Evolutionary conservation across 1,284 basidiomycete species (phyloP).

Genomic region (Fomitopsis schrenkii): DNA sequence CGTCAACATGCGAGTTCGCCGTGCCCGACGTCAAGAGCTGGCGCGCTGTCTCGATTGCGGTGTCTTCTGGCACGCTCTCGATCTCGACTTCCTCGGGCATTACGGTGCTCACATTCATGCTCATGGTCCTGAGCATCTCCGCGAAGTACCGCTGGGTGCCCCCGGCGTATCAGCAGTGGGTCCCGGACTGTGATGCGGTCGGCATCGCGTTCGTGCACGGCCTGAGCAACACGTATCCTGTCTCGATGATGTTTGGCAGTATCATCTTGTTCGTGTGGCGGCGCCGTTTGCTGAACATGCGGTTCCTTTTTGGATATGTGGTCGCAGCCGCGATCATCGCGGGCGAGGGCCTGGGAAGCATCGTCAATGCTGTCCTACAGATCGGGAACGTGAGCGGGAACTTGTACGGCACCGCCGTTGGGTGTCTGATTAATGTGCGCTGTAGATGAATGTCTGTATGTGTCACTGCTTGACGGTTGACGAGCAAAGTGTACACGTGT

Average conservation of each 20-base stretch:
- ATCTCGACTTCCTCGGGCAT: constrained; percentile 55
- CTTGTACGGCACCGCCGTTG: constrained; percentile 14
- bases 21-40: constrained; percentile 59
- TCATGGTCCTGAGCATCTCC: constrained; percentile 10
- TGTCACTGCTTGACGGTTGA: too few relatives aligned
- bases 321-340: constrained; percentile 23
- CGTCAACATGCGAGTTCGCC: constrained; percentile 23
- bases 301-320: constrained; percentile 16
- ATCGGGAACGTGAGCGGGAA: constrained; percentile 18
- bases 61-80: constrained; percentile 42
- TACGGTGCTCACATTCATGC: constrained; percentile 52
- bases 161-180: constrained; percentile 7
- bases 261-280: constrained; percentile 14
- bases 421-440: constrained; percentile 18
- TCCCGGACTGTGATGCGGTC: constrained; percentile 11
- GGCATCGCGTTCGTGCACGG: constrained; percentile 22
- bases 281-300: constrained; percentile 11
- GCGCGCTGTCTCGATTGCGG: constrained; percentile 58
- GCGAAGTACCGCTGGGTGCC: constrained; percentile 15
- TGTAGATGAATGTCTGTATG: constrained; percentile 9
- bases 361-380: constrained; percentile 19
- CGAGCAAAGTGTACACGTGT: too few relatives aligned
- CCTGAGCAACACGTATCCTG: constrained; percentile 19
- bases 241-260: constrained; percentile 20
- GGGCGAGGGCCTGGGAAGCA: constrained; percentile 19